Conservation (phyloP, 2,329 filamentous ascomycete species). For the Fusarium fracticaudum region DNA sequence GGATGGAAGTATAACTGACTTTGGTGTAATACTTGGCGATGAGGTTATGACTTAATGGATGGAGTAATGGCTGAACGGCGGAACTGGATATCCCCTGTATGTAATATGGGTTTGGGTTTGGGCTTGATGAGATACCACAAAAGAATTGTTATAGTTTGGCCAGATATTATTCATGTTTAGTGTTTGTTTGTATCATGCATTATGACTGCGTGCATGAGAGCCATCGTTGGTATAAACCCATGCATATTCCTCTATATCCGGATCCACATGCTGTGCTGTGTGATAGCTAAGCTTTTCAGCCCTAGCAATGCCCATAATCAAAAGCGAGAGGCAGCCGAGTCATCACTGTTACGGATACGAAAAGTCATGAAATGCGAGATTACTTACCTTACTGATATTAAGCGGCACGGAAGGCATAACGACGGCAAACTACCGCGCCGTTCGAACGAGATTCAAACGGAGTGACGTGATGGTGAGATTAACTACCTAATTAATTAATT, state of each 20-base stretch:
- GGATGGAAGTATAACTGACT: constrained; percentile 41
- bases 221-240: neutral
- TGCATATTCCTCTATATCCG: neutral
- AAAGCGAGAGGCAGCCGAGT: neutral
- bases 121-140: constrained; percentile 35
- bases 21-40: constrained; percentile 1
- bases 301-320: neutral
- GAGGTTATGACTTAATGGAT: constrained; percentile 11
- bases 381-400: neutral
- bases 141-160: constrained; percentile 17
- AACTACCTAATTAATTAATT: neutral
- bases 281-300: neutral
- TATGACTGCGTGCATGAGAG: neutral
- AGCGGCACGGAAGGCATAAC: neutral
- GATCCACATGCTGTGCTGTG: neutral
- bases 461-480: constrained; percentile 29
- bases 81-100: constrained; percentile 19
- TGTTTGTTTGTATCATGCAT: neutral
- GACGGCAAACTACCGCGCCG: neutral
- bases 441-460: neutral
- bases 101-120: constrained; percentile 1
- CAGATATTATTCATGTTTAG: neutral
- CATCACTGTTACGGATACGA: constrained; percentile 13
- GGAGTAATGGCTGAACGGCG: constrained; percentile 19
- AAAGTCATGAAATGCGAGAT: neutral